Conservation (phyloP, 345 rosid genomes). For the Gossypium anomalum region DNA sequence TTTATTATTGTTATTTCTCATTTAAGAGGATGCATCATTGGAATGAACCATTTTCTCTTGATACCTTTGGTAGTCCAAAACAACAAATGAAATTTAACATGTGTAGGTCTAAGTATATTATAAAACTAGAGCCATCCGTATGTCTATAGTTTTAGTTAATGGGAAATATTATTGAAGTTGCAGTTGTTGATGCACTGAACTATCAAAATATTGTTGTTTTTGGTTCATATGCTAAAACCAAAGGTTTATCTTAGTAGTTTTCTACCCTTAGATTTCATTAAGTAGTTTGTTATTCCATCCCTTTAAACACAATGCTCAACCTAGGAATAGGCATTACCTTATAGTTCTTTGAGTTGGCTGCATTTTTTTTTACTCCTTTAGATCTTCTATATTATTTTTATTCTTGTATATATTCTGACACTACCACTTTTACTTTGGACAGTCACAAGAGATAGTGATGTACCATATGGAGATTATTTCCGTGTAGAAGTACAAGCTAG, state of each 20-base stretch:
- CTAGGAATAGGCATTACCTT: background rate
- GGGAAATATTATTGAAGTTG: background rate
- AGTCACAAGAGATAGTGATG: conserved; percentile 90
- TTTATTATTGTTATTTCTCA: background rate
- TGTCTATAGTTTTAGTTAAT: background rate
- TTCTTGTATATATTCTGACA: conserved; percentile 14
- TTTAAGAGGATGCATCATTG: background rate
- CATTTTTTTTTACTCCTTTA: background rate
- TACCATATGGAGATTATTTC: conserved; percentile 76
- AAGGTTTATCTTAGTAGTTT: background rate
- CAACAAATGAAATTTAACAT: background rate
- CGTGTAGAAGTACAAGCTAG: conserved; percentile 66
- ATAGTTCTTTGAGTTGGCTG: background rate
- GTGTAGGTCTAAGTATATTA: background rate
- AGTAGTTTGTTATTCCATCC: background rate
- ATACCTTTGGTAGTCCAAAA: background rate
- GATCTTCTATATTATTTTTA: background rate
- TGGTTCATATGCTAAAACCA: background rate
- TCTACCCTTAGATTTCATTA: background rate
- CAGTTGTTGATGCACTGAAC: background rate
- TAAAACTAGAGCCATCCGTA: background rate
- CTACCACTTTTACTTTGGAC: conserved; percentile 25
- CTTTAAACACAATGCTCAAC: conserved; percentile 2
- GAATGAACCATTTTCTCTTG: background rate
- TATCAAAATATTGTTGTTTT: background rate